Conservation (phyloP, 2,329 filamentous ascomycete species). For the Pyricularia pennisetigena region DNA sequence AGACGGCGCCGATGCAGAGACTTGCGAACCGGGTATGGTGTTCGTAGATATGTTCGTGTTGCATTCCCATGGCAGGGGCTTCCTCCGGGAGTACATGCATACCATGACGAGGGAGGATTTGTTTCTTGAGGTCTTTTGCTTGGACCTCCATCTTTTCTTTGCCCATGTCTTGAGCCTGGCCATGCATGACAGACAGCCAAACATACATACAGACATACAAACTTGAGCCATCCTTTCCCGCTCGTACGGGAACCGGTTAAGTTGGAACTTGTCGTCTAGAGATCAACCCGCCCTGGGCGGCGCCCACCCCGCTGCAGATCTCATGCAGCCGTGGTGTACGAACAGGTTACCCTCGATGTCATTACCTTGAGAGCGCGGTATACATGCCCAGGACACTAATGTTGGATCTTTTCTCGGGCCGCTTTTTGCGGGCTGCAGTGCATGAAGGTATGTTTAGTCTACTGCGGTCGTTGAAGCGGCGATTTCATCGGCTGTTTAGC, state of each 20-base stretch:
- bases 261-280: background rate
- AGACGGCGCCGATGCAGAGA: background rate
- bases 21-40: background rate
- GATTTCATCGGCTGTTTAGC: background rate
- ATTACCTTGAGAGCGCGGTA: background rate
- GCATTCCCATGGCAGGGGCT: background rate
- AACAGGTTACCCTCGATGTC: background rate
- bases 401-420: background rate
- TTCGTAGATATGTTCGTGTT: background rate
- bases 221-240: background rate
- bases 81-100: background rate
- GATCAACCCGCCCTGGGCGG: background rate
- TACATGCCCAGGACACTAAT: background rate
- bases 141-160: background rate
- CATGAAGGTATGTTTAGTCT: background rate
- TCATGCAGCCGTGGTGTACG: background rate
- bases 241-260: background rate
- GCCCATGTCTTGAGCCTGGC: background rate
- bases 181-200: background rate
- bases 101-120: background rate
- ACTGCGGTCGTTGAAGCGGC: background rate
- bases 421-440: background rate
- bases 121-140: background rate
- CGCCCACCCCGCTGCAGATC: background rate
- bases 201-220: background rate